Conservation (phyloP, 805 yeast species). For the Candida pseudofarinosa region DNA sequence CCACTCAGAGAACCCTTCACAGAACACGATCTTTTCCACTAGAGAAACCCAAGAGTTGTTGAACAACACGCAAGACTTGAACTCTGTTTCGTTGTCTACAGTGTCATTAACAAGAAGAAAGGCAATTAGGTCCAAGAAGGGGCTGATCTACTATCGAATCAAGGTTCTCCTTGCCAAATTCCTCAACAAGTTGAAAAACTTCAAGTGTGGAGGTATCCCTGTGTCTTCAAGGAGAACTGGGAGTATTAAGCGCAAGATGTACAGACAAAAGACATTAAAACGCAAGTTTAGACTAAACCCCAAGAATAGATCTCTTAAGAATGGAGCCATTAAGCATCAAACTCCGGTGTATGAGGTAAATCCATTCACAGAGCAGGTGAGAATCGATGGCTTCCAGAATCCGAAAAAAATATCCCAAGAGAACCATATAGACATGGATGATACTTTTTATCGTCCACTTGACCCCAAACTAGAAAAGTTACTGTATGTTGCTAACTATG, state of each 20-base stretch:
- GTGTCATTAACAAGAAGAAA: conserved; percentile 21
- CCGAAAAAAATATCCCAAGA: background rate
- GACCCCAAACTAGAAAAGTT: background rate
- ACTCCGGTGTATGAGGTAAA: background rate
- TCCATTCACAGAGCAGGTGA: background rate
- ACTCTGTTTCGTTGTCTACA: conserved; percentile 6
- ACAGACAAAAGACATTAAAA: conserved; percentile 9
- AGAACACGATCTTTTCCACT: conserved; percentile 44
- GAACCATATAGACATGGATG: background rate
- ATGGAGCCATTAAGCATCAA: background rate
- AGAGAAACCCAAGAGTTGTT: conserved; percentile 16
- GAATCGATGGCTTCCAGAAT: background rate
- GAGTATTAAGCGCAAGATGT: conserved; percentile 3
- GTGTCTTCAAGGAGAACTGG: conserved; percentile 25
- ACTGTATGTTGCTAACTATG: conserved; percentile 10
- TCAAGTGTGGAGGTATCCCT: conserved; percentile 17
- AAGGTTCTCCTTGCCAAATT: conserved; percentile 22
- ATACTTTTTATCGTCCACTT: background rate
- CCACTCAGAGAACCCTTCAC: conserved; percentile 20
- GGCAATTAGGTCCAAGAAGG: conserved; percentile 33
- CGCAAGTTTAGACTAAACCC: conserved; percentile 10
- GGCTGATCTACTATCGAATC: conserved; percentile 29
- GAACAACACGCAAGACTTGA: conserved; percentile 2
- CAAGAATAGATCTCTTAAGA: background rate
- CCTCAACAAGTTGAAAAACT: conserved; percentile 16